These are phyloP conservation scores for Rasamsonia emersonii DNA, from an alignment of 2,329 filamentous ascomycete species.

Conservation along the genomic window DNA sequence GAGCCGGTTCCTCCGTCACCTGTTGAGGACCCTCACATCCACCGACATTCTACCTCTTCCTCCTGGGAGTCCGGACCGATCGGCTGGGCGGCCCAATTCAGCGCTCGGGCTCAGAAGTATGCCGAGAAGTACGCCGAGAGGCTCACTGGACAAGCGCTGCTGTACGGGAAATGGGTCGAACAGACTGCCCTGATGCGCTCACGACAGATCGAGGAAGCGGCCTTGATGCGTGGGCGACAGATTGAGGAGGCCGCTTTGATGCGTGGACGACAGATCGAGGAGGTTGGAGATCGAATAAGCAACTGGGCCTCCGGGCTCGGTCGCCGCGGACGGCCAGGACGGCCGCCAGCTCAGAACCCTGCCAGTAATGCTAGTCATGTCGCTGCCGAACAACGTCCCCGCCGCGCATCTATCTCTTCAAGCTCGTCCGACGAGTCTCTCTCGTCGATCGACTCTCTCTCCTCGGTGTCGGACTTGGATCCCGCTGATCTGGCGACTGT, in stretches of 20 bases:
- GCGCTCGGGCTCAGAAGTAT: constrained; percentile 29
- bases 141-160: constrained; percentile 8
- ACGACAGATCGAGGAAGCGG: constrained; percentile 16
- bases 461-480: constrained; percentile 28
- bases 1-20: too few species aligned
- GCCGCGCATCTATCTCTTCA: constrained; percentile 22
- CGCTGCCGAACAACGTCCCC: constrained; percentile 12
- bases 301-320: constrained; percentile 6
- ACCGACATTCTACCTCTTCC: too few species aligned
- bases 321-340: background rate
- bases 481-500: constrained; percentile 27
- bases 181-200: constrained; percentile 15
- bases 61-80: constrained; percentile 13
- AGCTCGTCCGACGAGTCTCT: constrained; percentile 25
- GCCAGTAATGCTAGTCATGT: background rate
- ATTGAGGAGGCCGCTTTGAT: constrained; percentile 14
- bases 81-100: constrained; percentile 27
- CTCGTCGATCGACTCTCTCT: constrained; percentile 29
- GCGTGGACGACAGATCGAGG: constrained; percentile 18
- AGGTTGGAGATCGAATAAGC: constrained; percentile 10
- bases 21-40: too few species aligned
- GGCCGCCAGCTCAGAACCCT: background rate
- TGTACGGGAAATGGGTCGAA: constrained; percentile 20
- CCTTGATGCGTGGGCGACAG: constrained; percentile 20
- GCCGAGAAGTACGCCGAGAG: constrained; percentile 27